Conservation (phyloP, 2,329 filamentous ascomycete species). For the Graphiopsis chlorocephala region DNA sequence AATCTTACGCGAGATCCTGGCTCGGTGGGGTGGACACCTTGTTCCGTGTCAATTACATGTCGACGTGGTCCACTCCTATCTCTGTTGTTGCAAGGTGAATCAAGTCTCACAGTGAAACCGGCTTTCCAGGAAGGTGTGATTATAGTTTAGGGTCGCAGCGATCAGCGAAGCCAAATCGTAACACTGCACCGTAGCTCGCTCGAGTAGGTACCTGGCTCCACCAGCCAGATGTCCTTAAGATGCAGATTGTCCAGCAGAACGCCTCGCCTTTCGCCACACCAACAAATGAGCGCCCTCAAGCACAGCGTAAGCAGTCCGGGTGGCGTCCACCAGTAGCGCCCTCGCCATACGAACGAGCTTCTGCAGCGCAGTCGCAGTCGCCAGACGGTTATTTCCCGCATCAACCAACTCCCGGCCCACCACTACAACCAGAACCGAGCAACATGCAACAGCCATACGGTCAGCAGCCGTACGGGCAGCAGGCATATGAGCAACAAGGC, state of each 20-base stretch:
- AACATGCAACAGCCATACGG: slow-evolving; percentile 19
- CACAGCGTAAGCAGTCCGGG: slow-evolving; percentile 21
- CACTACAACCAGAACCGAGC: slow-evolving; percentile 25
- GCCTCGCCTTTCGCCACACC: slow-evolving; percentile 28
- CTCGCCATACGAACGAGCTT: slow-evolving; percentile 45
- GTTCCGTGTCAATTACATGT: not conserved
- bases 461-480: slow-evolving; percentile 22
- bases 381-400: slow-evolving; percentile 43
- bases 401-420: slow-evolving; percentile 28
- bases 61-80: not conserved
- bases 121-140: not conserved
- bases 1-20: not conserved
- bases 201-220: not conserved
- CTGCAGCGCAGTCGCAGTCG: slow-evolving; percentile 24
- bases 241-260: slow-evolving; percentile 11
- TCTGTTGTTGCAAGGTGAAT: not conserved
- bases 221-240: slow-evolving; percentile 6
- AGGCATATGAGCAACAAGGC: slow-evolving; percentile 18
- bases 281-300: slow-evolving; percentile 23
- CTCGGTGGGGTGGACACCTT: not conserved
- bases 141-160: slow-evolving; percentile 4
- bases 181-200: not conserved
- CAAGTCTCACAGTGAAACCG: not conserved
- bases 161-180: not conserved
- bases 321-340: slow-evolving; percentile 44